Evolutionary conservation across 495 filamentous ascomycete species (phyloP).

Genomic region (Penicillium daleae): DNA sequence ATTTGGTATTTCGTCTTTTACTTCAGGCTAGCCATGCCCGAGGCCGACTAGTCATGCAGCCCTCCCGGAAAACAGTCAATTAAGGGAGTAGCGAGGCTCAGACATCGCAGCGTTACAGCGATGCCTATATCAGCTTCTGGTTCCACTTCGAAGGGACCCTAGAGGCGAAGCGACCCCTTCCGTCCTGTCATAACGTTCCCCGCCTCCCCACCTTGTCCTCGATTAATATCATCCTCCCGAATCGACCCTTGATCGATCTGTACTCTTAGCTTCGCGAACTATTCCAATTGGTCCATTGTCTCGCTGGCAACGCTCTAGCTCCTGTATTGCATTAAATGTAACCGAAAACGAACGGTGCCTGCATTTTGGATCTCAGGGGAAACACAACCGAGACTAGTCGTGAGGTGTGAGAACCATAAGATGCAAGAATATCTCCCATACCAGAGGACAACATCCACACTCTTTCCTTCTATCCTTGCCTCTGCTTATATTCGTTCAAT

Average conservation of each 20-base stretch:
- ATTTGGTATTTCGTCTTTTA: too few relatives aligned
- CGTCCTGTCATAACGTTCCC: constrained; percentile 2
- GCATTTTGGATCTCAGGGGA: not conserved
- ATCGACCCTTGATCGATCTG: not conserved
- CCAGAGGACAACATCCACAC: not conserved
- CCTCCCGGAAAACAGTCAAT: not conserved
- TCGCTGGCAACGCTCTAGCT: not conserved
- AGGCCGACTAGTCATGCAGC: too few relatives aligned
- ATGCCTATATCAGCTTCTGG: not conserved
- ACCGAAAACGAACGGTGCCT: not conserved
- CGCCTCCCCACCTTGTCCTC: not conserved
- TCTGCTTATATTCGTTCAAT: not conserved
- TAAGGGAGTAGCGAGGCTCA: not conserved
- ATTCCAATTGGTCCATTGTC: not conserved
- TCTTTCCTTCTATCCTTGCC: not conserved
- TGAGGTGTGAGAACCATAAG: not conserved
- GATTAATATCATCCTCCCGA: constrained; percentile 2
- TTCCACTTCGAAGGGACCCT: not conserved
- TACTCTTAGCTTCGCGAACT: not conserved
- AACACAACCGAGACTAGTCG: not conserved
- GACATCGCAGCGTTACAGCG: not conserved
- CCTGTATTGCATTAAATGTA: not conserved
- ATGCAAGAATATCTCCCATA: not conserved
- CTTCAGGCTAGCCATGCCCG: too few relatives aligned
- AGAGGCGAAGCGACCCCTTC: not conserved